Base-by-base conservation (phyloP, 441 rosid genomes). In the Gossypium trilobum region DNA sequence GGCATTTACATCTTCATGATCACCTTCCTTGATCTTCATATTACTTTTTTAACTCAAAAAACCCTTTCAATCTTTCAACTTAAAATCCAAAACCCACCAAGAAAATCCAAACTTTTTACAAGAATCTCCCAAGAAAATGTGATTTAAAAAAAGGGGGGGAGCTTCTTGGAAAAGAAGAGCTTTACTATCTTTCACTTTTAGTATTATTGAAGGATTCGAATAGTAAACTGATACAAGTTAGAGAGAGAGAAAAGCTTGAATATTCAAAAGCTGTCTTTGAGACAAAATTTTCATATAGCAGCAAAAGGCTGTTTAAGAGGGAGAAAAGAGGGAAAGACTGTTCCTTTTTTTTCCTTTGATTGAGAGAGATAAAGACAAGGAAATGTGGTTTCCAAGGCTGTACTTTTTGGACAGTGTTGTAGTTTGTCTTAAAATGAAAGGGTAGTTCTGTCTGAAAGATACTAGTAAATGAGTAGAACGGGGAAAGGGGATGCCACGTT, bases 51-150 rank as follows among this genome's bases (percentile, higher is more conserved):
- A 77, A 59, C 74, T n/a, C 20, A 58, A 13, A 51, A 55, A 9
- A 55, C 54, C 60, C 80, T 75, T 72, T 67, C 9, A 58, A 67
- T 59, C 62, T 73, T 73, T 74, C 60, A 46, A 67, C 44, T 55
- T 68, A 75, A 62, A 74, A 70, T 75, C 62, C 66, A 74, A 74
- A 82, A 73, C 82, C 85, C 86, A 75, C 58, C 31, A 75, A 72
- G 71, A 39, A 78, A 68, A 54, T 58, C 73, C 52, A 36, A 74
- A 61, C 46, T 33, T 55, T 1, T 39, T 8, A 17, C 56, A 46
- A 74, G 78, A 84, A 76, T 70, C 75, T 50, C 70, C 63, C 27
- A 58, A 68, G 68, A 73, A 67, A 70, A 71, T 50, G 42, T n/a
- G 62, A 8, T 51, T 29, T 16, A 27, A 27, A 67, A 67, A 74